Evolutionary conservation across 2,329 filamentous ascomycete species (phyloP).

Genomic region (Trichoderma aggressivum): DNA sequence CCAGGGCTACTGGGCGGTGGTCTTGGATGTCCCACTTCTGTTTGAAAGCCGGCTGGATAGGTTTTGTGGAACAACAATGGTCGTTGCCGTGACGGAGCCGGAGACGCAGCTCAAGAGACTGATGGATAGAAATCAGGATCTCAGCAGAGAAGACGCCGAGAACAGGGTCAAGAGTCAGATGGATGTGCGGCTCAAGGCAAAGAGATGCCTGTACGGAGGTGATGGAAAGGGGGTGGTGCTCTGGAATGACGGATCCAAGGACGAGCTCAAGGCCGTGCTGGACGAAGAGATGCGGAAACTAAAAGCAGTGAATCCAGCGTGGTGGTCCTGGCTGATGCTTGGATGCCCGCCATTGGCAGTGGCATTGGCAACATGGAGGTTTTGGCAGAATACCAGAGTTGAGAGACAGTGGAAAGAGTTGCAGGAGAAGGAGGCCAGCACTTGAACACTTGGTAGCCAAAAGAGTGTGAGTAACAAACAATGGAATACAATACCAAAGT

Average conservation of each 20-base stretch:
- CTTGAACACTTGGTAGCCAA: neutral
- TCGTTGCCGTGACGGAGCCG: constrained; percentile 80
- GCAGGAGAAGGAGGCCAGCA: constrained; percentile 44
- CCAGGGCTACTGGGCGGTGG: constrained; percentile 77
- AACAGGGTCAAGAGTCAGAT: constrained; percentile 84
- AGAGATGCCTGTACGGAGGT: constrained; percentile 64
- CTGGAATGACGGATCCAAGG: constrained; percentile 80
- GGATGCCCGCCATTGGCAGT: constrained; percentile 73
- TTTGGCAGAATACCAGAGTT: constrained; percentile 67
- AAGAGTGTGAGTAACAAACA: neutral
- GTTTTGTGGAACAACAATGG: constrained; percentile 79
- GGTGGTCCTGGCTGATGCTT: constrained; percentile 76
- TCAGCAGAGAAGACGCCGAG: constrained; percentile 80
- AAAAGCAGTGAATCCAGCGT: constrained; percentile 61
- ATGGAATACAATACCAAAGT: neutral
- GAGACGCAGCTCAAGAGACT: constrained; percentile 79
- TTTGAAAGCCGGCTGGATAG: constrained; percentile 86
- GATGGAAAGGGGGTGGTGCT: constrained; percentile 71
- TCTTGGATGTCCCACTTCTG: constrained; percentile 86
- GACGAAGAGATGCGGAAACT: constrained; percentile 63
- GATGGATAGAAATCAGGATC: constrained; percentile 69
- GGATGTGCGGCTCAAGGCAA: constrained; percentile 80
- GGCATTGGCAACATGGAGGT: constrained; percentile 64
- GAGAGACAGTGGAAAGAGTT: constrained; percentile 65
- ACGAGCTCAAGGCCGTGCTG: constrained; percentile 66